Evolutionary conservation across 768 basidiomycete genomes (phyloP), one percentile per base, ranked within the genome.

Genomic region (Mycena alexandri): DNA sequence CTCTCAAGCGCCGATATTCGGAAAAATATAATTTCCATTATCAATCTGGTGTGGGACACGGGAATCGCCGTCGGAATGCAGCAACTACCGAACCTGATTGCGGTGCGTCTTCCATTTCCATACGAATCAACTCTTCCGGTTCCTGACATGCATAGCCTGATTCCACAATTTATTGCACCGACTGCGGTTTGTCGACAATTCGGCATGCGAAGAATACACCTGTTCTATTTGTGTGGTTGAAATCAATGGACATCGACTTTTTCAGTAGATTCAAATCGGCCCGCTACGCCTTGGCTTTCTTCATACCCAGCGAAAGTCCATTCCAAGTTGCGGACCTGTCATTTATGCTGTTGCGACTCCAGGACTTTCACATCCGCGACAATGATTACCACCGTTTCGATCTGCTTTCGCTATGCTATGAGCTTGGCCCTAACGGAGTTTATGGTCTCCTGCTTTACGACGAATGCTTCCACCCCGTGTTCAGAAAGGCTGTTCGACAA

Each of bases 291-390:
- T 25, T 63, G 11, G 62, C 24, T 2, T 63, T 63, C 38, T 38
- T 22, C 38, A 55, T 63, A 21, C 38, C 38, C 1, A 63, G 61
- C 22, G 22, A 53, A 25, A 19, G 22, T 19, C 43, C 36, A 17
- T 63, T 54, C 25, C 62, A 63, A 14, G 52, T 63, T 17, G 42
- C 34, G 14, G 62, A 63, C 44, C 21, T 63, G 19, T 52, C 62
- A 2, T 63, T 42, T n/a, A 34, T 63, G 29, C 56, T 51, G 6
- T 38, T 56, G 21, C 22, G 64, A 13, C 59, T 65, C 22, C 64
- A 65, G 11, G 64, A 65, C 22, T 44, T 21, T 5, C 44, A 65
- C 17, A 46, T 65, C 24, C 64, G 64, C 24, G 64, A 65, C 41
- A 43, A 25, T 17, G 64, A 65, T 17, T 65, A 65, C 50, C 34